A percentile compares a stretch with the other conserved stretches of the same genome.
These are phyloP conservation scores for Boletus tomentosulus DNA, from an alignment of 768 basidiomycete genomes.

Conservation along the genomic window DNA sequence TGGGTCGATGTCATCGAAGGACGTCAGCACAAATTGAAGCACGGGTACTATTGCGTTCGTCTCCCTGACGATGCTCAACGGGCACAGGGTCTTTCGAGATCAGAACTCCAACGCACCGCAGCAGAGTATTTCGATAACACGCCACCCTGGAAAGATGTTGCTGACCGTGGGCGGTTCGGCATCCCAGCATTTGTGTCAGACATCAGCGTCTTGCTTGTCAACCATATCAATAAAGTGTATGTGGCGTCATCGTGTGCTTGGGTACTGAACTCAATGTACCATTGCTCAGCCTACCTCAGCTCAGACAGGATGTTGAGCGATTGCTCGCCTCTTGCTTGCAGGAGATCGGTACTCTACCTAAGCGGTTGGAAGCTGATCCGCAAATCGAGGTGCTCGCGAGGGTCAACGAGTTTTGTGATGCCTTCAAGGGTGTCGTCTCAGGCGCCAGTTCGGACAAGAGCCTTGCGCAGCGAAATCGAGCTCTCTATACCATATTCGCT, in stretches of 20 bases:
- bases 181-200: slow-evolving; percentile 47
- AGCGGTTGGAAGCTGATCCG: slow-evolving; percentile 35
- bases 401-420: slow-evolving; percentile 45
- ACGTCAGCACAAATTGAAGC: slow-evolving; percentile 40
- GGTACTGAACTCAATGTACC: not conserved
- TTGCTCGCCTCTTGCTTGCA: slow-evolving; percentile 34
- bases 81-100: slow-evolving; percentile 29
- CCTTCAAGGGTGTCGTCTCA: slow-evolving; percentile 30
- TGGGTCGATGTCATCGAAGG: slow-evolving; percentile 57
- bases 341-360: slow-evolving; percentile 40
- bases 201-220: slow-evolving; percentile 49
- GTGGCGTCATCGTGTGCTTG: slow-evolving; percentile 11
- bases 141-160: slow-evolving; percentile 50
- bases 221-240: slow-evolving; percentile 51
- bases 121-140: slow-evolving; percentile 44
- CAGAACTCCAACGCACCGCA: slow-evolving; percentile 36
- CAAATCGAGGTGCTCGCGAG: slow-evolving; percentile 43
- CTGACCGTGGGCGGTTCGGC: slow-evolving; percentile 48
- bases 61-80: slow-evolving; percentile 60
- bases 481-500: slow-evolving; percentile 33
- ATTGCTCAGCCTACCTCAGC: slow-evolving; percentile 42
- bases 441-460: slow-evolving; percentile 33
- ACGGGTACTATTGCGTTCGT: slow-evolving; percentile 65
- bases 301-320: slow-evolving; percentile 37
- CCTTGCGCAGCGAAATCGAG: slow-evolving; percentile 35